Evolutionary conservation across 495 filamentous ascomycete genomes (phyloP).

Genomic region (Oidiodendron maius): DNA sequence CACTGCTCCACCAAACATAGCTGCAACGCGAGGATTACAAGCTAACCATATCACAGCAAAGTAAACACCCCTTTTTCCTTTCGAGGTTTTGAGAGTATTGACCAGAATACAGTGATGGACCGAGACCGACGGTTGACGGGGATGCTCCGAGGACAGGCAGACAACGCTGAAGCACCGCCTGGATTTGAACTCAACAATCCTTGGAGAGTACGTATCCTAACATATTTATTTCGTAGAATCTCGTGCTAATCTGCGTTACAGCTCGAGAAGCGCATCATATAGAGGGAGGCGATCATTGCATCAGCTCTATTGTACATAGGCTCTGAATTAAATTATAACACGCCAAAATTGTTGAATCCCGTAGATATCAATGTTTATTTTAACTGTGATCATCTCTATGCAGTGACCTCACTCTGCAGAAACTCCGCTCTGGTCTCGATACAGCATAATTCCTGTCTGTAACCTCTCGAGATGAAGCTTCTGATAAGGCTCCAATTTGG

Average conservation of each 20-base stretch:
- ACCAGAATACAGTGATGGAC: conserved; percentile 78
- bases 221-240: neutral
- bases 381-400: no score
- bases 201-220: conserved; percentile 55
- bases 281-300: neutral
- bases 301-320: conserved; percentile 13
- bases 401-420: no score
- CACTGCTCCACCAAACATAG: neutral
- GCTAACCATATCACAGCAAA: conserved; percentile 27
- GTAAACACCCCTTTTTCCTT: conserved; percentile 2
- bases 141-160: conserved; percentile 74
- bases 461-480: no score
- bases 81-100: conserved; percentile 22
- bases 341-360: no score
- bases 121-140: conserved; percentile 89
- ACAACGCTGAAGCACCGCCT: conserved; percentile 68
- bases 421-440: no score
- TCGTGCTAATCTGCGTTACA: neutral
- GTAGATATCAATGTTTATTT: no score
- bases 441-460: no score
- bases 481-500: no score
- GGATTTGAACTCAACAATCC: conserved; percentile 95
- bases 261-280: conserved; percentile 20
- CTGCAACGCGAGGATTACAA: conserved; percentile 9
- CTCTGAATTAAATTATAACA: neutral